These are phyloP conservation scores for Suhomyces maxii DNA, from an alignment of 1,139 yeast species.

Conservation along the genomic window DNA sequence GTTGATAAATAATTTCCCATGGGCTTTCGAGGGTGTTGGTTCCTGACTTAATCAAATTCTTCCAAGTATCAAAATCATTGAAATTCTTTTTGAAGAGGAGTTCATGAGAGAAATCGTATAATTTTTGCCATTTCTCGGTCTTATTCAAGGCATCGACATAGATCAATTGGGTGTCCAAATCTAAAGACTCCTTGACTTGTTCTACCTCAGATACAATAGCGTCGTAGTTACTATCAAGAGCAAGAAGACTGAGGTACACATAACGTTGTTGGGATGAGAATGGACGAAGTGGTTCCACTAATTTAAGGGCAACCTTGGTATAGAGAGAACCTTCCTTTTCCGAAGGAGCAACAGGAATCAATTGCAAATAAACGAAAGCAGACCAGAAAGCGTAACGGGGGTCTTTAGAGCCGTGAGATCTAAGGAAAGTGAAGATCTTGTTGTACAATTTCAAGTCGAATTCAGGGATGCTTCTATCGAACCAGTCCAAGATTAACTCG, in stretches of 20 bases:
- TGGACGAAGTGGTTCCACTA: slow-evolving; percentile 36
- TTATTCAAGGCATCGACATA: slow-evolving; percentile 47
- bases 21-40: not conserved
- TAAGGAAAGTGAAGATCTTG: slow-evolving; percentile 13
- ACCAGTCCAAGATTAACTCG: slow-evolving; percentile 48
- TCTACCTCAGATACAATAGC: slow-evolving; percentile 32
- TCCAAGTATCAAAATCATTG: slow-evolving; percentile 67
- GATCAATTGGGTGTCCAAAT: slow-evolving; percentile 58
- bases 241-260: slow-evolving; percentile 50
- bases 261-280: slow-evolving; percentile 57
- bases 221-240: slow-evolving; percentile 28
- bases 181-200: slow-evolving; percentile 34
- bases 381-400: slow-evolving; percentile 14
- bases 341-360: slow-evolving; percentile 5
- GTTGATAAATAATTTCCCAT: slow-evolving; percentile 23
- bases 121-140: slow-evolving; percentile 38
- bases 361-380: slow-evolving; percentile 14
- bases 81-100: slow-evolving; percentile 45
- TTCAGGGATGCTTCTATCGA: slow-evolving; percentile 36
- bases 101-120: slow-evolving; percentile 33
- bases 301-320: slow-evolving; percentile 56
- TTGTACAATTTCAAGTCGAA: slow-evolving; percentile 26
- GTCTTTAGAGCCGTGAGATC: slow-evolving; percentile 5
- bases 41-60: slow-evolving; percentile 43
- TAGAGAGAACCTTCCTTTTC: slow-evolving; percentile 47